Evolutionary conservation across 2,329 filamentous ascomycete genomes (phyloP).

Genomic region (Lojkania enalia): DNA sequence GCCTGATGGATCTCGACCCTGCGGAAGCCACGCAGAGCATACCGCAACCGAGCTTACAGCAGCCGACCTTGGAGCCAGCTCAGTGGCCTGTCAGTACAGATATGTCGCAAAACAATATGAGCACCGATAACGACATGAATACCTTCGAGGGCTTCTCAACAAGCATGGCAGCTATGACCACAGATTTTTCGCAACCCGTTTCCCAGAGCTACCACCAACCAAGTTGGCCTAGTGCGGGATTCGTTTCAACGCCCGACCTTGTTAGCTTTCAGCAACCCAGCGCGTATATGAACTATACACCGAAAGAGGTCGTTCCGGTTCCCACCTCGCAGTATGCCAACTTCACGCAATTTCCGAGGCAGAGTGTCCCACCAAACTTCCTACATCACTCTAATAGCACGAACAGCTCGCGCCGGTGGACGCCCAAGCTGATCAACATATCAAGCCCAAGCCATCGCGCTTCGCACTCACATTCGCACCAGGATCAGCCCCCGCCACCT

Average conservation of each 20-base stretch:
- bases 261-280: constrained; percentile 37
- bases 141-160: constrained; percentile 34
- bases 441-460: constrained; percentile 33
- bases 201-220: constrained; percentile 34
- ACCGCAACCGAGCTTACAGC: constrained; percentile 18
- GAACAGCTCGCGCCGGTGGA: constrained; percentile 31
- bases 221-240: constrained; percentile 40
- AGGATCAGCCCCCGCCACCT: constrained; percentile 38
- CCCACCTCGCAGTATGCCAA: constrained; percentile 41
- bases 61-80: constrained; percentile 30
- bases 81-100: constrained; percentile 42
- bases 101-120: constrained; percentile 35
- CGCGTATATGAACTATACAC: constrained; percentile 36
- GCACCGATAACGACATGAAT: constrained; percentile 31
- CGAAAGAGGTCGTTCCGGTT: constrained; percentile 37
- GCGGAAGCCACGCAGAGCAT: constrained; percentile 36
- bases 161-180: constrained; percentile 35
- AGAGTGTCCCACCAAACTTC: constrained; percentile 43
- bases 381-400: constrained; percentile 29
- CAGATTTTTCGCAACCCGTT: constrained; percentile 38
- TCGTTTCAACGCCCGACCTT: constrained; percentile 39
- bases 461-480: constrained; percentile 18
- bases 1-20: constrained; percentile 42
- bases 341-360: constrained; percentile 38
- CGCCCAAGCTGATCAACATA: constrained; percentile 42